Conservation (phyloP, 768 basidiomycete genomes). For the Termitomyces sp. region DNA sequence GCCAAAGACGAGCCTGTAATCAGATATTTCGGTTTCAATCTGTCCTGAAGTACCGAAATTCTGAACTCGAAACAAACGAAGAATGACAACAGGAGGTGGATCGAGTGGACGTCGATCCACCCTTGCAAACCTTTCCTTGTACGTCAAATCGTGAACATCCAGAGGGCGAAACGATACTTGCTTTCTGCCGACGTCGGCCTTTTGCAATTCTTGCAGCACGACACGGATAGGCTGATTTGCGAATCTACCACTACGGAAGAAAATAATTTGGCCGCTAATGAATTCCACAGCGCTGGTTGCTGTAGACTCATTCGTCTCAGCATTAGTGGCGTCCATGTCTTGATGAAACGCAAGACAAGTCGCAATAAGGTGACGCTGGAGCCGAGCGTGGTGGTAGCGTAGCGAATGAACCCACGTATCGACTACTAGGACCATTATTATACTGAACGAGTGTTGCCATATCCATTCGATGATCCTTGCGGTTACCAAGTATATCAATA, state of each 20-base stretch:
- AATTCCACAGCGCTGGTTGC: neutral
- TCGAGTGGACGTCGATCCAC: constrained; percentile 65
- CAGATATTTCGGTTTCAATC: constrained; percentile 41
- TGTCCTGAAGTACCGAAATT: constrained; percentile 31
- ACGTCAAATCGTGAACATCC: neutral
- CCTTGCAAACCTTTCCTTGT: constrained; percentile 41
- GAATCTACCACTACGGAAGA: constrained; percentile 38
- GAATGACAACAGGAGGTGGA: constrained; percentile 52
- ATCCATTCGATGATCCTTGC: neutral
- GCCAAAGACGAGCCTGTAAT: constrained; percentile 38
- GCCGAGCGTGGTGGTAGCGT: neutral
- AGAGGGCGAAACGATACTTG: constrained; percentile 18
- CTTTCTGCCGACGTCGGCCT: constrained; percentile 66
- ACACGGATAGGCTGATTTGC: constrained; percentile 40
- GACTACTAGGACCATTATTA: neutral
- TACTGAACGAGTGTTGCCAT: neutral
- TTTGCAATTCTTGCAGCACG: constrained; percentile 56
- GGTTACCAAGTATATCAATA: neutral
- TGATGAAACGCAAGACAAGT: neutral
- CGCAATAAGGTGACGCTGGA: neutral
- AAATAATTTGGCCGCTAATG: neutral
- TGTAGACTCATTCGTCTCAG: neutral
- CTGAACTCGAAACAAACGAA: constrained; percentile 44
- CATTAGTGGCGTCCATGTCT: neutral
- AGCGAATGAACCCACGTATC: neutral